Percentiles rank a stretch among this genome's conserved stretches.
phyloP scores from a whole-genome alignment of 2,329 filamentous ascomycete genomes.

The Arthrobotrys megalospora region DNA sequence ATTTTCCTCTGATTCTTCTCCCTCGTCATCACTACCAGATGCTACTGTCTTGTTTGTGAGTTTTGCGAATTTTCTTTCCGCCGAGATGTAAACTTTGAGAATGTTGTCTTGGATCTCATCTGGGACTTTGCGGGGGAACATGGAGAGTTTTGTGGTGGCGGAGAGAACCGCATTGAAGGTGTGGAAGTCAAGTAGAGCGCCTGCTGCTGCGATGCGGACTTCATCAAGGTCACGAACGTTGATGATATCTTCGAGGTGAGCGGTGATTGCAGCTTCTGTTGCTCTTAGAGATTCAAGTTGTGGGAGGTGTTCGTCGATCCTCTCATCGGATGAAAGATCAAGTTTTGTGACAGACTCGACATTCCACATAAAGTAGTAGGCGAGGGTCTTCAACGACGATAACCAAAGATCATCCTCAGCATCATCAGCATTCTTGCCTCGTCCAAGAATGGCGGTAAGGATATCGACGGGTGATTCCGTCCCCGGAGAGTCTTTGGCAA shows the following conservation, averaged over 20 bases:
- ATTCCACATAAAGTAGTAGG: conserved; percentile 98
- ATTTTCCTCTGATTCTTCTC: conserved; percentile 40
- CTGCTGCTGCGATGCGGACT: conserved; percentile 81
- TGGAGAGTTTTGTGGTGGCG: conserved; percentile 70
- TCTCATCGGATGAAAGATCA: conserved; percentile 73
- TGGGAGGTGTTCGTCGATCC: conserved; percentile 72
- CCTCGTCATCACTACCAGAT: conserved; percentile 56
- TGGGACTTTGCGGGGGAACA: conserved; percentile 76
- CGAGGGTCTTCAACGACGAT: conserved; percentile 80
- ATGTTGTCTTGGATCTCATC: conserved; percentile 76
- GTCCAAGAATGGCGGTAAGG: conserved; percentile 79
- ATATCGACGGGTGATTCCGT: conserved; percentile 76
- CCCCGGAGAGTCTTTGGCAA: conserved; percentile 67
- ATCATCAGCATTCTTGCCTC: conserved; percentile 81
- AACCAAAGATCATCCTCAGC: conserved; percentile 84
- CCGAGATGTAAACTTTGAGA: conserved; percentile 81
- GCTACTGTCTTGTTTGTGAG: conserved; percentile 72
- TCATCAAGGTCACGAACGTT: conserved; percentile 79
- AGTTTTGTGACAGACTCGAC: conserved; percentile 74
- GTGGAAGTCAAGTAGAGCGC: conserved; percentile 85
- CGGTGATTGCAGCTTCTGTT: conserved; percentile 66
- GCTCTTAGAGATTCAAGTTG: conserved; percentile 47
- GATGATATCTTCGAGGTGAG: conserved; percentile 67
- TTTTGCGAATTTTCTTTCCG: conserved; percentile 84
- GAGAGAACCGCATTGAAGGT: conserved; percentile 81